Percentiles rank a stretch among this genome's conserved stretches.
These are phyloP conservation scores for Roridomyces roridus DNA, from an alignment of 768 basidiomycete genomes.

Conservation along the genomic window DNA sequence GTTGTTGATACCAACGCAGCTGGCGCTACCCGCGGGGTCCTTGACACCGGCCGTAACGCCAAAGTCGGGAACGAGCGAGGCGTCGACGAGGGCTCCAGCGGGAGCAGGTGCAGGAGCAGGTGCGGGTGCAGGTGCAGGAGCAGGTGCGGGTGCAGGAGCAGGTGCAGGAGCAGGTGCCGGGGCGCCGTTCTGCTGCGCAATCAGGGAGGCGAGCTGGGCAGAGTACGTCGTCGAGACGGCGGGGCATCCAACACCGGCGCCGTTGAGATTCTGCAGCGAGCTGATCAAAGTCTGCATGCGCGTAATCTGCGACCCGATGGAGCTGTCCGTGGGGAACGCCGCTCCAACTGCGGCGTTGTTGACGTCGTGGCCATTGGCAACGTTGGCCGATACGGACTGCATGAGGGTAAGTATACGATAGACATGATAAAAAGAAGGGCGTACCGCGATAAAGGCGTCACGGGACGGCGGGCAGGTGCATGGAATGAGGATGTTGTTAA, in stretches of 20 bases:
- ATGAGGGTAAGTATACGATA: no score
- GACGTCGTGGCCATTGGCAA: conserved; percentile 64
- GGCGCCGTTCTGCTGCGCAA: not conserved
- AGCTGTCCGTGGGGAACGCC: conserved; percentile 67
- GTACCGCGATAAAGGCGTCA: conserved; percentile 55
- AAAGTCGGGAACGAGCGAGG: conserved; percentile 32
- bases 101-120: conserved; percentile 30
- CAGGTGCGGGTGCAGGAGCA: no score
- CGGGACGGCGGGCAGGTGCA: conserved; percentile 70
- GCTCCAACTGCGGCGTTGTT: conserved; percentile 69
- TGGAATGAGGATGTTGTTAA: no score
- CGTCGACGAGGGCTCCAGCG: conserved; percentile 39
- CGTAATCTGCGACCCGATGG: conserved; percentile 54
- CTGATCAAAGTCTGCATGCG: conserved; percentile 66
- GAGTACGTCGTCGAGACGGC: conserved; percentile 65
- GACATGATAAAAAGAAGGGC: conserved; percentile 1
- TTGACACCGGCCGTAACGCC: conserved; percentile 3
- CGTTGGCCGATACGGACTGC: no score
- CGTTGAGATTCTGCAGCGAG: conserved; percentile 75
- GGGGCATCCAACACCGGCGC: conserved; percentile 74
- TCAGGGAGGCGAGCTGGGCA: not conserved
- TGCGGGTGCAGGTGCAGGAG: conserved; percentile 10
- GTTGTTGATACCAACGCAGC: conserved; percentile 61
- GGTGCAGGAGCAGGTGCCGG: not conserved
- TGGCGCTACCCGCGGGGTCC: conserved; percentile 11